Percentiles rank a stretch among this genome's conserved stretches.
Evolutionary conservation across 306 rosid genomes (phyloP).

Genomic region (cucumber (Cucumis sativus)): Cucumber_9930_V3 NC_026661.2:10996501-10997000

Average conservation of each 20-base stretch:
- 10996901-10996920: slow-evolving; percentile 67
- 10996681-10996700: neutral
- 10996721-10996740: neutral
- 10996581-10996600: no score
- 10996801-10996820: neutral
- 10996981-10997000: no score
- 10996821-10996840: slow-evolving; percentile 28
- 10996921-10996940: slow-evolving; percentile 26
- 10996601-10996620: no score
- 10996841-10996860: slow-evolving; percentile 17
- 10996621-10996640: neutral
- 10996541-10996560: no score
- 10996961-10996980: neutral
- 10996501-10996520: no score
- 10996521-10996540: no score
- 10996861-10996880: slow-evolving; percentile 19
- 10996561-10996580: no score
- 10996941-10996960: neutral
- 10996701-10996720: neutral
- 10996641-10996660: neutral
- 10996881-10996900: slow-evolving; percentile 47
- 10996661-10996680: neutral
- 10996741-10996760: neutral
- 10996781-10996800: neutral
- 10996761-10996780: neutral